A percentile compares a stretch with the other conserved stretches of the same genome.
These are phyloP conservation scores for Blastobotrys elegans DNA, from an alignment of 1,139 yeast genomes.

Conservation along the genomic window DNA sequence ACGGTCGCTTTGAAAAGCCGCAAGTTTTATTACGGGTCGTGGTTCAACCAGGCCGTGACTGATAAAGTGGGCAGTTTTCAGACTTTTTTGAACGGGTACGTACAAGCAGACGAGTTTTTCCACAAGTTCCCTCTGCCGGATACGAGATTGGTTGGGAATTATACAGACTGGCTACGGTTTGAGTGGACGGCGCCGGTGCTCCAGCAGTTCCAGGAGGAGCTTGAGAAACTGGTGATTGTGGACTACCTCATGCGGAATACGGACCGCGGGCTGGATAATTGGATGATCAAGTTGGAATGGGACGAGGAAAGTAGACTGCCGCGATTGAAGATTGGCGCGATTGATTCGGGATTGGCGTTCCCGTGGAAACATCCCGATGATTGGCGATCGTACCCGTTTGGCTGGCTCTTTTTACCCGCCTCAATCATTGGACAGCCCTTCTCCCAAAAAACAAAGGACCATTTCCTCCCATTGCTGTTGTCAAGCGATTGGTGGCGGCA, in stretches of 20 bases:
- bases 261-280: conserved; percentile 69
- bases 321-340: conserved; percentile 58
- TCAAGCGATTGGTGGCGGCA: conserved; percentile 71
- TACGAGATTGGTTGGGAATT: conserved; percentile 5
- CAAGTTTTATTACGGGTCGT: conserved; percentile 44
- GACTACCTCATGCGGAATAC: conserved; percentile 74
- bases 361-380: conserved; percentile 86
- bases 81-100: conserved; percentile 53
- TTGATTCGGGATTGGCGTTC: conserved; percentile 69
- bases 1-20: conserved; percentile 50
- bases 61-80: conserved; percentile 64
- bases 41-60: not conserved
- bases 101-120: conserved; percentile 60
- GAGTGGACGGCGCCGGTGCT: conserved; percentile 52
- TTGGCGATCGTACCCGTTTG: conserved; percentile 77
- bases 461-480: conserved; percentile 55
- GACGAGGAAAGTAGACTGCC: conserved; percentile 35
- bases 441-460: conserved; percentile 50
- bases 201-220: conserved; percentile 52
- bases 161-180: conserved; percentile 32
- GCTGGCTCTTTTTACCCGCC: conserved; percentile 68
- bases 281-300: conserved; percentile 69
- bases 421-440: conserved; percentile 66
- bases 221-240: conserved; percentile 64
- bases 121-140: conserved; percentile 53